These are phyloP conservation scores for Verbascum thapsus DNA, from an alignment of 257 asterid species.

Conservation along the genomic window DNA sequence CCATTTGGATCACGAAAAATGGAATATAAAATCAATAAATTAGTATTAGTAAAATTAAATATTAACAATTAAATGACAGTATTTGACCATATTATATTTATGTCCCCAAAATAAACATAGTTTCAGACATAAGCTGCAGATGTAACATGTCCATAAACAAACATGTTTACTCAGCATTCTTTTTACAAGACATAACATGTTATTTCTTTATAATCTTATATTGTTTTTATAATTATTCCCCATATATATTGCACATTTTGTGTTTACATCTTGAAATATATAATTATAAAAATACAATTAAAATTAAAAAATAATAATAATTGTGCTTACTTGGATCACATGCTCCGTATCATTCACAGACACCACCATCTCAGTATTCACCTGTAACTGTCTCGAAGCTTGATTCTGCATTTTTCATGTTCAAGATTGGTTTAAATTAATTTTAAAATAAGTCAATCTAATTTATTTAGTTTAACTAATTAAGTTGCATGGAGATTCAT, in stretches of 20 bases:
- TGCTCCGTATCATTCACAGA: conserved; percentile 31
- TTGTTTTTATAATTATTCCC: background rate
- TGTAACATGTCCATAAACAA: conserved; percentile 31
- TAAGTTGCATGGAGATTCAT: conserved; percentile 25
- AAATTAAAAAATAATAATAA: background rate
- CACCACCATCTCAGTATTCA: conserved; percentile 39
- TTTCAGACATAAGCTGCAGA: conserved; percentile 31
- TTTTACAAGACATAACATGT: conserved; percentile 33
- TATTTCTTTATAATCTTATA: conserved; percentile 6
- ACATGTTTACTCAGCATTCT: conserved; percentile 4
- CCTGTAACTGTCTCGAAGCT: background rate
- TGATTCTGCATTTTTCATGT: conserved; percentile 30
- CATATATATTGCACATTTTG: too few relatives aligned
- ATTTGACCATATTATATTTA: conserved; percentile 33
- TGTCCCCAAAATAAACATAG: conserved; percentile 31
- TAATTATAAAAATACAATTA: background rate
- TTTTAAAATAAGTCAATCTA: too few relatives aligned
- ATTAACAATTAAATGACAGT: conserved; percentile 3
- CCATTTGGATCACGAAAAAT: too few relatives aligned
- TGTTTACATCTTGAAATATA: background rate
- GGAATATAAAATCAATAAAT: conserved; percentile 25
- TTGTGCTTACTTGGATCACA: conserved; percentile 39
- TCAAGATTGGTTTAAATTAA: background rate
- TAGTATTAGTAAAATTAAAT: background rate
- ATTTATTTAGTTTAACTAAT: background rate